Percentiles rank a stretch among this genome's conserved stretches.
Evolutionary conservation across 2,329 filamentous ascomycete genomes (phyloP).

Genomic region (Epichloe aotearoae): DNA sequence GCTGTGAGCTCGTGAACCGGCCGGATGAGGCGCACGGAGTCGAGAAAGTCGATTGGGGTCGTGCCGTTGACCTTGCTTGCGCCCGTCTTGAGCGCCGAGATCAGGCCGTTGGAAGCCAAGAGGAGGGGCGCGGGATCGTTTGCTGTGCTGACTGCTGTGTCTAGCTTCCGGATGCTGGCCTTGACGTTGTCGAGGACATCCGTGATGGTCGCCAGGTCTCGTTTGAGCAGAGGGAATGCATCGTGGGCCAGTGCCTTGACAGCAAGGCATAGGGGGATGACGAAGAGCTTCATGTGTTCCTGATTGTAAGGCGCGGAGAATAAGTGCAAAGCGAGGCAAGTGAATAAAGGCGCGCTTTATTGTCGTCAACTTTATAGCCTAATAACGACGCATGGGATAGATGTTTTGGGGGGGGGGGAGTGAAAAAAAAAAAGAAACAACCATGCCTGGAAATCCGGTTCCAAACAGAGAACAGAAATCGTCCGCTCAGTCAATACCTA

Average conservation of each 20-base stretch:
- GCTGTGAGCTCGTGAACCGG: neutral
- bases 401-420: too few species aligned
- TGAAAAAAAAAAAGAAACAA: too few species aligned
- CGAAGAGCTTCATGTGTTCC: slow-evolving; percentile 6
- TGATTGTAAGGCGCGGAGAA: neutral
- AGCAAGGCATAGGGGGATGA: slow-evolving; percentile 5
- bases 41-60: neutral
- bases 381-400: too few species aligned
- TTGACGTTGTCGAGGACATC: neutral
- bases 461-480: too few species aligned
- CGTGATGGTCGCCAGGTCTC: neutral
- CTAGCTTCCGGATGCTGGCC: neutral
- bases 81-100: neutral
- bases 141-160: neutral
- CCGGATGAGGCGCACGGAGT: neutral
- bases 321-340: neutral
- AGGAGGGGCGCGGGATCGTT: neutral
- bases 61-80: neutral
- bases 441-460: too few species aligned
- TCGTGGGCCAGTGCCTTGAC: neutral
- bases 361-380: too few species aligned
- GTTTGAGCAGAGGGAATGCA: neutral
- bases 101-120: neutral
- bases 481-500: too few species aligned
- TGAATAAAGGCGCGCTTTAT: neutral